These are phyloP conservation scores for Boletellus sp. DNA, from an alignment of 1,284 basidiomycete species.

Conservation along the genomic window DNA sequence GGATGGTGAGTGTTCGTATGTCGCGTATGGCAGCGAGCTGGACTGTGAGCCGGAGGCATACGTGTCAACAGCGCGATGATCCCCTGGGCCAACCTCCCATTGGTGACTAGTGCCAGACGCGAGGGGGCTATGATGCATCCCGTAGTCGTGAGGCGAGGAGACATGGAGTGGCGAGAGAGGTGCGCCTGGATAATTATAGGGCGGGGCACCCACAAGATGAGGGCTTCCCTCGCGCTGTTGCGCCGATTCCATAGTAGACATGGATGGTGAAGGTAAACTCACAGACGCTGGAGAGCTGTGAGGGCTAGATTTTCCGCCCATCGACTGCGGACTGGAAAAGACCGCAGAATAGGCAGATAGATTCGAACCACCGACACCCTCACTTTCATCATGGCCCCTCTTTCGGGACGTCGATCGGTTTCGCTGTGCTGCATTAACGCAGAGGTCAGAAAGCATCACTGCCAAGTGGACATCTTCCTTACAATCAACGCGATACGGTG, in stretches of 20 bases:
- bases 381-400: constrained; percentile 65
- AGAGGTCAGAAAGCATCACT: constrained; percentile 19
- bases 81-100: constrained; percentile 43
- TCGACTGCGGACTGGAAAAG: constrained; percentile 50
- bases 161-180: constrained; percentile 48
- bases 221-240: constrained; percentile 46
- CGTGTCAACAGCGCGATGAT: constrained; percentile 38
- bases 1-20: constrained; percentile 41
- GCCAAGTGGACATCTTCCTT: constrained; percentile 28
- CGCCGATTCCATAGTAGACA: constrained; percentile 39
- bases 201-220: constrained; percentile 34
- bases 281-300: constrained; percentile 73
- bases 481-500: constrained; percentile 69
- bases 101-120: constrained; percentile 37
- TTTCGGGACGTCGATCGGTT: constrained; percentile 72
- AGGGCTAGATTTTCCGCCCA: constrained; percentile 47
- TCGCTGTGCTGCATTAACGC: constrained; percentile 48
- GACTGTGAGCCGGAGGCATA: constrained; percentile 41
- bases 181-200: constrained; percentile 41
- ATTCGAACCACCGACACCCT: constrained; percentile 37
- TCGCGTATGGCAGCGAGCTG: constrained; percentile 31
- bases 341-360: constrained; percentile 44
- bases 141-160: constrained; percentile 54
- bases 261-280: constrained; percentile 65
- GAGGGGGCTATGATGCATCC: constrained; percentile 43